A percentile compares a stretch with the other conserved stretches of the same genome.
Conservation (phyloP, 257 asterid genomes). For the Jacaranda copaia region DNA sequence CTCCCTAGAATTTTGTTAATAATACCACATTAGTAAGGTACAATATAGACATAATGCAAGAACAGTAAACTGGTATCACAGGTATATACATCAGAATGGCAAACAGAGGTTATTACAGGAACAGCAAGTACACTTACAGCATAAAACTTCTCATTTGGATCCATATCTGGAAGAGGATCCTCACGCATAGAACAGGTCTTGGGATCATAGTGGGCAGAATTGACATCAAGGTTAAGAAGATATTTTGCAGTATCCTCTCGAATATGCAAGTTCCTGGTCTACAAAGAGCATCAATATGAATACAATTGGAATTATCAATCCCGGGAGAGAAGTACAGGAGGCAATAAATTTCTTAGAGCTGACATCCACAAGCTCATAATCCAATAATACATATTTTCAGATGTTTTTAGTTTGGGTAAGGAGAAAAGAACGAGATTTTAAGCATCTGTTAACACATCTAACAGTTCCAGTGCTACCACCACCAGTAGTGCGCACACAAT, state of each 20-base stretch:
- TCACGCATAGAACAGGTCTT: conserved; percentile 99
- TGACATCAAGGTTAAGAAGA: conserved; percentile 93
- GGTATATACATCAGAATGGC: too few relatives aligned
- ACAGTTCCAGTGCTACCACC: conserved; percentile 99
- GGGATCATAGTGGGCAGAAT: conserved; percentile 96
- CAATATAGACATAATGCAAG: too few relatives aligned
- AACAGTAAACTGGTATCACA: too few relatives aligned
- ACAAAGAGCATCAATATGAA: not conserved
- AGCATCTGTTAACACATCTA: conserved; percentile 49
- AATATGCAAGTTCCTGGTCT: conserved; percentile 84
- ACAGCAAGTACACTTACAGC: conserved; percentile 54
- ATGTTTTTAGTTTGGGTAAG: not conserved
- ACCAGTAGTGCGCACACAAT: conserved; percentile 99
- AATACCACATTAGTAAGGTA: not conserved
- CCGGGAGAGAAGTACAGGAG: not conserved
- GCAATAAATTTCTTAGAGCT: not conserved
- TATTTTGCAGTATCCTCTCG: conserved; percentile 98
- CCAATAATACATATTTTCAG: not conserved
- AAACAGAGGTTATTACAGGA: not conserved
- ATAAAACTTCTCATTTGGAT: conserved; percentile 94
- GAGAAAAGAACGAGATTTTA: not conserved
- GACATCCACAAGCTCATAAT: not conserved
- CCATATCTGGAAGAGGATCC: conserved; percentile 97
- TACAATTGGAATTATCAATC: too few relatives aligned
- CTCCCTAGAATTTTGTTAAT: conserved; percentile 68